Percentiles rank a stretch among this genome's conserved stretches.
These are phyloP conservation scores for Pilobolus umbonatus DNA, from an alignment of 192 early-diverging fungal species.

Conservation along the genomic window DNA sequence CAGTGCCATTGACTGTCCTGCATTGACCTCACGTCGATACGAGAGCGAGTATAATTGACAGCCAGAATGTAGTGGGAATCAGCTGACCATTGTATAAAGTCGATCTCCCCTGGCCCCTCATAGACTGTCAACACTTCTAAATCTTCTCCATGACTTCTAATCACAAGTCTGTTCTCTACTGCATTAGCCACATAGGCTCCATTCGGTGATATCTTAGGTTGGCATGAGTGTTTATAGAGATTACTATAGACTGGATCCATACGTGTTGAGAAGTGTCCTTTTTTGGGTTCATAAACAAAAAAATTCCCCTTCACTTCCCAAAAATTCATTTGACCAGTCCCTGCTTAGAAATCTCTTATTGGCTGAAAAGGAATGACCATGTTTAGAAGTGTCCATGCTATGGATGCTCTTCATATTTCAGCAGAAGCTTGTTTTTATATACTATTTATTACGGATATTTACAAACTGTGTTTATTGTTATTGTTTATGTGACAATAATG, in stretches of 20 bases:
- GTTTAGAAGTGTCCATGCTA: too few species aligned
- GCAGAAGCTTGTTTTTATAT: too few species aligned
- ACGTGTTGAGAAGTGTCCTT: too few species aligned
- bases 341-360: too few species aligned
- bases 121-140: conserved; percentile 61
- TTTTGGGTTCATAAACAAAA: too few species aligned
- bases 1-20: conserved; percentile 52
- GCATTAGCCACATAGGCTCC: conserved; percentile 65
- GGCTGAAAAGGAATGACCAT: too few species aligned
- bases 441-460: too few species aligned
- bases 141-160: conserved; percentile 56
- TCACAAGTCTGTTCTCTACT: conserved; percentile 58
- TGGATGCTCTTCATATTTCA: too few species aligned
- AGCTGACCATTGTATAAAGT: conserved; percentile 60
- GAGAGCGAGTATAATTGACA: conserved; percentile 40
- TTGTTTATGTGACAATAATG: too few species aligned
- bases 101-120: conserved; percentile 42
- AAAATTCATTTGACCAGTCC: too few species aligned
- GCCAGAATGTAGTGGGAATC: conserved; percentile 57
- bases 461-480: too few species aligned
- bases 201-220: conserved; percentile 59
- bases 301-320: too few species aligned
- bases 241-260: conserved; percentile 16
- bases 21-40: conserved; percentile 55
- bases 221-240: conserved; percentile 53